Conservation (phyloP, 768 basidiomycete species). For the Rhodotorula diobovata region DNA sequence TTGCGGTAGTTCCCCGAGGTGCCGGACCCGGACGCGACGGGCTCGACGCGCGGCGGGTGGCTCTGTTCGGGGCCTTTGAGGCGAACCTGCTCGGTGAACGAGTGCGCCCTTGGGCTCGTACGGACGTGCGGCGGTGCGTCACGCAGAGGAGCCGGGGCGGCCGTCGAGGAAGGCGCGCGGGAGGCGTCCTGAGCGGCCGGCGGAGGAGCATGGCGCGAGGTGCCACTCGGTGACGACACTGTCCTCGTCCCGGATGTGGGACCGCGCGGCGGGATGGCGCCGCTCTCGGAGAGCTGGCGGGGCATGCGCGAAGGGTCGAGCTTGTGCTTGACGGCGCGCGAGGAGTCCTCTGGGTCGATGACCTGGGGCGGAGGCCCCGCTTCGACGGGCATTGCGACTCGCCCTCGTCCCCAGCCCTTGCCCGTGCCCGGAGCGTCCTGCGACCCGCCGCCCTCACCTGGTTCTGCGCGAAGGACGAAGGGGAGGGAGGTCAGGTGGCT, state of each 20-base stretch:
- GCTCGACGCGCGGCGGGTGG: neutral
- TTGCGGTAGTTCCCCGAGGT: too few relatives aligned
- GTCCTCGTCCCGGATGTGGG: too few relatives aligned
- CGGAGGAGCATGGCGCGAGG: too few relatives aligned
- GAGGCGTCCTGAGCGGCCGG: too few relatives aligned
- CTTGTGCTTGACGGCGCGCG: neutral
- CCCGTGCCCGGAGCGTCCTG: neutral
- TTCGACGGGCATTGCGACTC: neutral
- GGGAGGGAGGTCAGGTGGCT: neutral
- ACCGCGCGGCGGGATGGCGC: neutral
- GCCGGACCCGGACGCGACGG: neutral
- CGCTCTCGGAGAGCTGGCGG: too few relatives aligned
- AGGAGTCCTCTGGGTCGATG: neutral
- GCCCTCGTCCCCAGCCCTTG: slow-evolving; percentile 4
- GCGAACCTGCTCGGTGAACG: too few relatives aligned
- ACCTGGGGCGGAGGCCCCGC: neutral
- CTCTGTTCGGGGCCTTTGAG: neutral
- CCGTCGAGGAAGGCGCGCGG: too few relatives aligned
- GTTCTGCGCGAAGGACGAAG: neutral
- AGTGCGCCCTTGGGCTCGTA: neutral
- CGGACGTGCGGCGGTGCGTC: neutral
- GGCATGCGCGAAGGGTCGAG: neutral
- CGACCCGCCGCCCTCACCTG: neutral
- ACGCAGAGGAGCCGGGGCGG: too few relatives aligned
- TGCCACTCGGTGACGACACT: too few relatives aligned